Base-by-base conservation (phyloP, 1,284 basidiomycete genomes). In the Vanrija humicola region DNA sequence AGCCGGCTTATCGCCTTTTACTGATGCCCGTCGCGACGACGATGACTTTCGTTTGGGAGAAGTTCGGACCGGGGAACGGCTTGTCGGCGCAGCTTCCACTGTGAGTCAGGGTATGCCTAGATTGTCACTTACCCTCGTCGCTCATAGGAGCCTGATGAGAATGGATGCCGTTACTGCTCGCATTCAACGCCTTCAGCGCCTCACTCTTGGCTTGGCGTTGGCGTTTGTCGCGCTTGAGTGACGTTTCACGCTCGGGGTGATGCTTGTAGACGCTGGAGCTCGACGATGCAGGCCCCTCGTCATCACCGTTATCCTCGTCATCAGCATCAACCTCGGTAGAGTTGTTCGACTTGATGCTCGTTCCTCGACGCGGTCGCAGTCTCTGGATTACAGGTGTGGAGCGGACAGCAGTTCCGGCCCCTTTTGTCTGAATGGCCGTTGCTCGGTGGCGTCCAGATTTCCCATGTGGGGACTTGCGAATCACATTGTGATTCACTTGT, bases 321-420 rank as follows among this genome's bases (percentile, higher is more conserved):
- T 73, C 79, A 47, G 77, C 75, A 3, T 77, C 80, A 6, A 78
- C 78, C 19, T 76, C 78, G 3, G 65, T 68, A 6, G 59, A 68
- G 28, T 50, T 58, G 43, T 56, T 66, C 43, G 60, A 67, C 48
- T 51, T 48, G 45, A 50, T 53, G 46, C 54, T 65, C 42, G 44
- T 48, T 38, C 46, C 46, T 15, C 46, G 54, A 8, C 71, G 57
- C 7, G 69, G 59, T 0, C 72, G 63, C n/a, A 73, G 59, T 6
- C 68, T 58, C 6, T 62, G 59, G 5, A 68, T 87, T 81, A 67
- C 84, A 81, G 84, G 86, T 81, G 54, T 73, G 0, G 85, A 12
- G 21, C 48, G 39, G 40, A 51, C 45, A 52, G 56, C 15, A 46
- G 6, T 25, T 9, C 14, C 15, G 21, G 19, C 6, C 5, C 39